These are phyloP conservation scores for Bolboschoenoplectus hybrid DNA, from an alignment of 202 grass and related monocot species.

Conservation along the genomic window DNA sequence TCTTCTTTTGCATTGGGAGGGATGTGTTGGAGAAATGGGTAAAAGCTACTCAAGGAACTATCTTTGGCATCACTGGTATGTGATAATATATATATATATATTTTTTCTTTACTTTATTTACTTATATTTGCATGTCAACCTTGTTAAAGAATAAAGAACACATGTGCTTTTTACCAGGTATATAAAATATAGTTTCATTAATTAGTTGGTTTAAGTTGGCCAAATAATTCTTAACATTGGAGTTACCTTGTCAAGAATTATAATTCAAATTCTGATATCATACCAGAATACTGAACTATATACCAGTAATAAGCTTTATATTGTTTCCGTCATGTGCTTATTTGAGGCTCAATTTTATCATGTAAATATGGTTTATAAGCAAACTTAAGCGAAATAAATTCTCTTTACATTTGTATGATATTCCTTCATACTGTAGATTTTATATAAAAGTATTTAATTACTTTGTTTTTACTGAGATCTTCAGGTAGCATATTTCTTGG, in stretches of 20 bases:
- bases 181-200: neutral
- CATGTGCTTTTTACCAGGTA: neutral
- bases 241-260: neutral
- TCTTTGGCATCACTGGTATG: conserved; percentile 72
- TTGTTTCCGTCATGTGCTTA: neutral
- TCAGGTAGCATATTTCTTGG: conserved; percentile 71
- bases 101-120: neutral
- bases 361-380: neutral
- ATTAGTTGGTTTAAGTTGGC: conserved; percentile 14
- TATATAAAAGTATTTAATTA: neutral
- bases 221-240: neutral
- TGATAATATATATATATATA: neutral
- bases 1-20: conserved; percentile 64
- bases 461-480: conserved; percentile 24
- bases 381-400: neutral
- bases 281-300: neutral
- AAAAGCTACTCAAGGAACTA: conserved; percentile 35
- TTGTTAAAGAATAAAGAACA: neutral
- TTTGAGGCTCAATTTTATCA: conserved; percentile 11
- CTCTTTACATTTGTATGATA: neutral
- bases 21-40: conserved; percentile 37
- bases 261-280: neutral
- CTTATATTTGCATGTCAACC: conserved; percentile 3
- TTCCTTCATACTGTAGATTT: neutral
- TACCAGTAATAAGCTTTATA: conserved; percentile 10